phyloP scores from a whole-genome alignment of 2,329 filamentous ascomycete species.

The Blumeriella jaapii region DNA sequence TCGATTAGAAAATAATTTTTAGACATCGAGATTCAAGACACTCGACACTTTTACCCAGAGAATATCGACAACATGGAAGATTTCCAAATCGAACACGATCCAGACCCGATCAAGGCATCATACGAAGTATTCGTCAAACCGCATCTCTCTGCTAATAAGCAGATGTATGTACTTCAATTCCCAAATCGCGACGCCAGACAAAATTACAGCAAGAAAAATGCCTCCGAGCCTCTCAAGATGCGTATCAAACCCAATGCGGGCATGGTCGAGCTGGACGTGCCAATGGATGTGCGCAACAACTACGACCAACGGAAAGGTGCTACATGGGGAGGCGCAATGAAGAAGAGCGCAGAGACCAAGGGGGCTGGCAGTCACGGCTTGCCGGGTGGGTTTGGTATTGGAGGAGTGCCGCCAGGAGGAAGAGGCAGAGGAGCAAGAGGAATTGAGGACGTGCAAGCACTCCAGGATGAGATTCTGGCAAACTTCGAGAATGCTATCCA shows the following conservation, averaged over 20 bases:
- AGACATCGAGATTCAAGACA: not conserved
- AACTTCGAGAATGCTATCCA: constrained; percentile 59
- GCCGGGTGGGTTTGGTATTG: constrained; percentile 60
- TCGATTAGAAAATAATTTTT: too few relatives aligned
- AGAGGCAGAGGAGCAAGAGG: constrained; percentile 31
- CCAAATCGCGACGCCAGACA: constrained; percentile 56
- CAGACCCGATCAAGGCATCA: constrained; percentile 58
- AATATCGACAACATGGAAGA: constrained; percentile 8
- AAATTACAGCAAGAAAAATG: constrained; percentile 44
- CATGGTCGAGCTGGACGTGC: constrained; percentile 87
- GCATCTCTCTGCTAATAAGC: constrained; percentile 45
- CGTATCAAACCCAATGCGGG: constrained; percentile 74
- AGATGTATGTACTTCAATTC: constrained; percentile 79
- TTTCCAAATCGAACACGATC: constrained; percentile 27
- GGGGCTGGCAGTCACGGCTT: constrained; percentile 57
- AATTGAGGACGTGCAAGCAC: constrained; percentile 34
- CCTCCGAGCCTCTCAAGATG: constrained; percentile 54
- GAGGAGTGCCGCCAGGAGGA: constrained; percentile 30
- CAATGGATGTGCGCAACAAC: constrained; percentile 53
- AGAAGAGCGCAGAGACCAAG: constrained; percentile 38
- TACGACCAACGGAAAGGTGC: constrained; percentile 81
- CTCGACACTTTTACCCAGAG: not conserved
- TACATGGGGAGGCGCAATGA: constrained; percentile 68
- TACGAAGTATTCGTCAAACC: constrained; percentile 87
- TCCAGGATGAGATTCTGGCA: constrained; percentile 30